phyloP scores from a whole-genome alignment of 805 yeast species.

The Candida pseudoglaebosa region DNA sequence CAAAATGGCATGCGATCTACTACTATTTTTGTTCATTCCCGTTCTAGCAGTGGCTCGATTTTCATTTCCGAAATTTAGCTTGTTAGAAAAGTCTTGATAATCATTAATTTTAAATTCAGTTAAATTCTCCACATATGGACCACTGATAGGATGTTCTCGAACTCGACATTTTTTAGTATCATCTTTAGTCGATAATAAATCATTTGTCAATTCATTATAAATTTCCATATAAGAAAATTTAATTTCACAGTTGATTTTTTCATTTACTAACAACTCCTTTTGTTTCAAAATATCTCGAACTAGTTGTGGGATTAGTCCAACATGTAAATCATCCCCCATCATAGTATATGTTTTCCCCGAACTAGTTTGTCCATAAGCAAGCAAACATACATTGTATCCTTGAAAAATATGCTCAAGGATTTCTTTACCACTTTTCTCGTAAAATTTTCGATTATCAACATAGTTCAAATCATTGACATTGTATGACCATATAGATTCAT shows the following conservation, averaged over 20 bases:
- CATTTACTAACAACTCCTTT: conserved; percentile 32
- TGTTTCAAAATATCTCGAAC: conserved; percentile 51
- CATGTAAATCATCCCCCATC: conserved; percentile 36
- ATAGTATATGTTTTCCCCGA: conserved; percentile 41
- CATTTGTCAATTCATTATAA: conserved; percentile 73
- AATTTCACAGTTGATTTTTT: conserved; percentile 35
- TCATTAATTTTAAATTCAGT: conserved; percentile 47
- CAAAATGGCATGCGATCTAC: conserved; percentile 79
- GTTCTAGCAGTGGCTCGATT: conserved; percentile 70
- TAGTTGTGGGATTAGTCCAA: conserved; percentile 39
- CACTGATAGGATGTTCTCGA: conserved; percentile 61
- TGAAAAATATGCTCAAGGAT: conserved; percentile 47
- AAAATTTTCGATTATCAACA: conserved; percentile 51
- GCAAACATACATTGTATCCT: conserved; percentile 39
- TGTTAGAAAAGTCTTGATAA: conserved; percentile 46
- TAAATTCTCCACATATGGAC: conserved; percentile 71
- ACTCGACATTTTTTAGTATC: conserved; percentile 36
- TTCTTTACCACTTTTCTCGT: conserved; percentile 52
- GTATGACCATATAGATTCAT: conserved; percentile 18
- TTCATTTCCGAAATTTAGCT: conserved; percentile 48
- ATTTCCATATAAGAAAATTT: conserved; percentile 66
- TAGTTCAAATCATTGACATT: conserved; percentile 15
- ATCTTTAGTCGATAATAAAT: conserved; percentile 39
- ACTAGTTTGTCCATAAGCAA: conserved; percentile 43
- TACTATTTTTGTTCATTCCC: conserved; percentile 64